Percentiles rank a stretch among this genome's conserved stretches.
Evolutionary conservation across 2,329 filamentous ascomycete genomes (phyloP).

Genomic region (Colletotrichum chrysophilum): DNA sequence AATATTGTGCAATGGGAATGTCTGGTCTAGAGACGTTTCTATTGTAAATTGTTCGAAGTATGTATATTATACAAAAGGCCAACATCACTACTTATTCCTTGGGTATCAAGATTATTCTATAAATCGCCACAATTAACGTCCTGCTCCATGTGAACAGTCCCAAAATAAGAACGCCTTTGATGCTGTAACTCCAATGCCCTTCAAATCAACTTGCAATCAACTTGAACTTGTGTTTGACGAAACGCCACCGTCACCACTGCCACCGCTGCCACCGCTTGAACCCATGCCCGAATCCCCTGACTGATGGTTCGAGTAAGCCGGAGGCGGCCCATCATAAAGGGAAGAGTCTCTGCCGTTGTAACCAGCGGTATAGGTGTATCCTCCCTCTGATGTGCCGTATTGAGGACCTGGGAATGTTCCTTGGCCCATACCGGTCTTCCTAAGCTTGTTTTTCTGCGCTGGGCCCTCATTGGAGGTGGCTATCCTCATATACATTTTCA

Average conservation of each 20-base stretch:
- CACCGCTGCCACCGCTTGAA: not conserved
- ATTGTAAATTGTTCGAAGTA: not conserved
- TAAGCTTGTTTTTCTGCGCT: not conserved
- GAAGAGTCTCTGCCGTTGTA: not conserved
- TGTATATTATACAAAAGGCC: not conserved
- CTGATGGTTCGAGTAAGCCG: not conserved
- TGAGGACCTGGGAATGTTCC: not conserved
- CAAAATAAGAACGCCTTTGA: not conserved
- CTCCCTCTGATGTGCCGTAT: not conserved
- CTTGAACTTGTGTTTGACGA: not conserved
- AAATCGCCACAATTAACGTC: not conserved
- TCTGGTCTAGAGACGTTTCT: not conserved
- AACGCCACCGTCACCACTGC: not conserved
- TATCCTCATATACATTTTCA: not conserved
- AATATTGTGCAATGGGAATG: not conserved
- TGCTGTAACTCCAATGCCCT: not conserved
- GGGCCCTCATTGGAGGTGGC: not conserved
- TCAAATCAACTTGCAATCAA: not conserved
- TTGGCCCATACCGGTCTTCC: not conserved
- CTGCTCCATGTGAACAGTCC: not conserved
- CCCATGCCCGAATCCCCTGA: not conserved
- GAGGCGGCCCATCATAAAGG: not conserved
- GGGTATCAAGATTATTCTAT: not conserved
- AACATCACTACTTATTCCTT: not conserved
- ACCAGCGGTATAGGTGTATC: not conserved